Base-by-base conservation (phyloP, 176 grass and related monocot species). In the Bothriochloa decipiens region DNA sequence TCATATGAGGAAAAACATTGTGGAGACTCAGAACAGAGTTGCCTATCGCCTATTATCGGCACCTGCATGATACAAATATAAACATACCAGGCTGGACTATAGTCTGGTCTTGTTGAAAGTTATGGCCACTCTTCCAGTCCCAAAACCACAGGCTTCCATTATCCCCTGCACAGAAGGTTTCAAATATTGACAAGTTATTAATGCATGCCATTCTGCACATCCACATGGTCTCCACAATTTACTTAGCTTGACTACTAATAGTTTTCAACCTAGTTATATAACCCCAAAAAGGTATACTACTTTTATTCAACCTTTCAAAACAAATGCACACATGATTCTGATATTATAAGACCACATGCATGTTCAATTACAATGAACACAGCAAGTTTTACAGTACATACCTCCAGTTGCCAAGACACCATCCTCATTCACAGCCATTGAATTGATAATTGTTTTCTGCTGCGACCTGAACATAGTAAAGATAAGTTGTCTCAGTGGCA, bases 121-220 rank as follows among this genome's bases (percentile, higher is more conserved):
- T 99, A 78, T 99, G 88, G n/a, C 97, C 97, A 26, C 97, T 99
- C 82, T 99, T 99, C 97, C 97, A 99, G 87, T 99, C 97, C 97
- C 97, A 99, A 83, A 99, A 99, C 97, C 97, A 96, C 69, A 99
- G 53, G 86, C 97, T 99, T 82, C 97, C 97, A 89, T 99, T 99
- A 76, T 99, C 97, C 81, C 96, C 63, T 65, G 63, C 58, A 62
- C 23, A 62, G 22, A 61, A 61, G 57, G 58, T 62, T 16, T 32
- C 26, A 65, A 65, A 65, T 65, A 65, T 15, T 65, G 13, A 32
- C 11, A 65, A 7, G 5, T 28, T 65, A 62, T 62, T 11, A 62
- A 26, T 62, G 1, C 23, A 62, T 10, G 3, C 23, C 58, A 62
- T 61, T 61, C 58, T 26, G n/a, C n/a, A 62, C n/a, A 62, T 62